Conservation (phyloP, 306 rosid species). For the Prosopis cineraria region DNA sequence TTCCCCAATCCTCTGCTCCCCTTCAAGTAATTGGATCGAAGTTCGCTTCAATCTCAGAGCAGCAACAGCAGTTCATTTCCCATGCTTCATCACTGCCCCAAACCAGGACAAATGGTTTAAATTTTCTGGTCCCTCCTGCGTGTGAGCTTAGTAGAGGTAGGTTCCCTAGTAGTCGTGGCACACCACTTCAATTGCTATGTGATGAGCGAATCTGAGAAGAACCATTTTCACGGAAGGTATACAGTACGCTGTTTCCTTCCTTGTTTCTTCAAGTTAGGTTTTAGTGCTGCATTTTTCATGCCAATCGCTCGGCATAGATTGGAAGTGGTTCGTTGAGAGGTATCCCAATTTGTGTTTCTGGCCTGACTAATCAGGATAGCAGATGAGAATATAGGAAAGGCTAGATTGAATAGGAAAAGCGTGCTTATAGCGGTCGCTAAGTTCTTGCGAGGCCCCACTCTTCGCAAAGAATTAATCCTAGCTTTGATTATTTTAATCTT, state of each 20-base stretch:
- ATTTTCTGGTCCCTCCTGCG: slow-evolving; percentile 43
- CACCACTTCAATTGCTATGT: slow-evolving; percentile 48
- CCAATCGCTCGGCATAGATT: not conserved
- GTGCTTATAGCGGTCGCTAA: not conserved
- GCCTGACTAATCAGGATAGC: not conserved
- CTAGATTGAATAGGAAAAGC: not conserved
- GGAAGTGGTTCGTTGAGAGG: slow-evolving; percentile 8
- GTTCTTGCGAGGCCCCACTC: not conserved
- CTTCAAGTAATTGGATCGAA: slow-evolving; percentile 49
- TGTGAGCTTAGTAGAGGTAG: slow-evolving; percentile 45
- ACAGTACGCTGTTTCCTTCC: not conserved
- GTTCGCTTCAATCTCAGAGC: slow-evolving; percentile 45
- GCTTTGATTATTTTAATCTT: not conserved
- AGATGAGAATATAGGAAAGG: not conserved
- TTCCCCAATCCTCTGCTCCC: slow-evolving; percentile 43
- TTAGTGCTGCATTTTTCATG: not conserved
- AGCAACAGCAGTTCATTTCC: slow-evolving; percentile 52
- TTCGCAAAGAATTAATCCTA: slow-evolving; percentile 1
- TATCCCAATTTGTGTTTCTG: not conserved
- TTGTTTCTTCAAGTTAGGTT: slow-evolving; percentile 26
- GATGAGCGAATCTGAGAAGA: slow-evolving; percentile 36
- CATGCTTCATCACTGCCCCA: slow-evolving; percentile 36
- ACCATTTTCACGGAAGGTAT: not conserved
- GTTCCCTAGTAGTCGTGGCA: slow-evolving; percentile 29
- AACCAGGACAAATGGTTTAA: slow-evolving; percentile 43